These are phyloP conservation scores for Boletus reticuloceps DNA, from an alignment of 768 basidiomycete species.

Conservation along the genomic window DNA sequence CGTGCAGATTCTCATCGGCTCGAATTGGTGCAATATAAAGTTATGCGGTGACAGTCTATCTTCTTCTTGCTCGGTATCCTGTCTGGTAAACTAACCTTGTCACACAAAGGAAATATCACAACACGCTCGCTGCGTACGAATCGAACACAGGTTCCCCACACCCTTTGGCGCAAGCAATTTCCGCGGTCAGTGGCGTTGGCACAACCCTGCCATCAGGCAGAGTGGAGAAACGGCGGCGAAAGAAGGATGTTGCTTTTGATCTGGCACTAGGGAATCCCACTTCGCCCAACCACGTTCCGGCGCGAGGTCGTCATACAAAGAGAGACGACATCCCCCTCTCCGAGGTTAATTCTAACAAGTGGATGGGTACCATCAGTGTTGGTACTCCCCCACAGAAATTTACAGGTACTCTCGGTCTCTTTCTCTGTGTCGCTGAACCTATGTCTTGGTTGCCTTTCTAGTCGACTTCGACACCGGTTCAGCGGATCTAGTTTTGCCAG, in stretches of 20 bases:
- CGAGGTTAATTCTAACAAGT: slow-evolving; percentile 38
- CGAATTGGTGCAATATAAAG: not conserved
- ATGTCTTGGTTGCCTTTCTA: slow-evolving; percentile 10
- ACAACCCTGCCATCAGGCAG: not conserved
- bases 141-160: slow-evolving; percentile 44
- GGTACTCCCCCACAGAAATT: slow-evolving; percentile 46
- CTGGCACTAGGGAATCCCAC: not conserved
- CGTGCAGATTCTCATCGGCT: too few relatives aligned
- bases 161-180: slow-evolving; percentile 23
- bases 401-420: slow-evolving; percentile 31
- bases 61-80: not conserved
- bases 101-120: slow-evolving; percentile 39
- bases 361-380: slow-evolving; percentile 45
- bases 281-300: not conserved
- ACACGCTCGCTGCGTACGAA: slow-evolving; percentile 43
- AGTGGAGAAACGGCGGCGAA: slow-evolving; percentile 7
- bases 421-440: not conserved
- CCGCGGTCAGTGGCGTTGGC: slow-evolving; percentile 2
- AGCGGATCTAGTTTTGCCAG: slow-evolving; percentile 46
- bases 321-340: slow-evolving; percentile 34
- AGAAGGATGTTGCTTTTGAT: not conserved
- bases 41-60: not conserved
- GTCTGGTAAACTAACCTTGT: not conserved
- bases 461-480: slow-evolving; percentile 57
- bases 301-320: slow-evolving; percentile 15